Base-by-base conservation (phyloP, 2,329 filamentous ascomycete genomes). In the Ramularia endophylla region DNA sequence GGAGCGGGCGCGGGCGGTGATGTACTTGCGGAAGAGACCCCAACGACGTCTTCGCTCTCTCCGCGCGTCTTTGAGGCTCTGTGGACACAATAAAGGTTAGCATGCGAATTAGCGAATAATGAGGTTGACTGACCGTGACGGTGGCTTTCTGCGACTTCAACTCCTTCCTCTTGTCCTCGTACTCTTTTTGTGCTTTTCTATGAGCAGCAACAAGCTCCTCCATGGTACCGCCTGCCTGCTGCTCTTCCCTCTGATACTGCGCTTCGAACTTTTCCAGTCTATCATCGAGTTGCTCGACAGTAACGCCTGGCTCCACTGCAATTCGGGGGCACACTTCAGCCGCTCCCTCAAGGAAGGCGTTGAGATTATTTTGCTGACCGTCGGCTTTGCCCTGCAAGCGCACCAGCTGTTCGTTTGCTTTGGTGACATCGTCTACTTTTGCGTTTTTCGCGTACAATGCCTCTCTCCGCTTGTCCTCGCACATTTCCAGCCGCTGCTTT, bases 1-100 rank as follows among this genome's bases (percentile, higher is more conserved):
- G 39, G 84, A 82, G 36, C 87, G 82, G 33, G 92, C 86, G 41
- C 85, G 80, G n/a, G 83, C 79, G 27, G 88, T 90, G 56, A 98
- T 95, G 53, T 81, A 78, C 18, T 81, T 77, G 55, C 90, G 84
- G 65, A 98, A 97, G 37, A 76, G 72, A 42, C 78, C 74, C 85
- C 88, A 98, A 53, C 87, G 81, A 19, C 73, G 68, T 42, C 85
- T 75, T 12, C 92, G 85, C 42, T 83, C 70, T 8, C 69, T 65
- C 29, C 95, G 76, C 1, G 87, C 79, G 22, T 71, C 57, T 52
- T 73, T 74, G 31, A 81, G 66, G 35, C 66, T 63, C 69, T 78
- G 44, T 38, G 15, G 5, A 16, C 33, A 44, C 47, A 40, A 53
- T 20, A 48, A 54, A 18, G 41, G 47, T 51, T 38, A 48, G 42